A percentile compares a stretch with the other conserved stretches of the same genome.
Evolutionary conservation across 768 basidiomycete species (phyloP).

Genomic region (Russula dissimulans): DNA sequence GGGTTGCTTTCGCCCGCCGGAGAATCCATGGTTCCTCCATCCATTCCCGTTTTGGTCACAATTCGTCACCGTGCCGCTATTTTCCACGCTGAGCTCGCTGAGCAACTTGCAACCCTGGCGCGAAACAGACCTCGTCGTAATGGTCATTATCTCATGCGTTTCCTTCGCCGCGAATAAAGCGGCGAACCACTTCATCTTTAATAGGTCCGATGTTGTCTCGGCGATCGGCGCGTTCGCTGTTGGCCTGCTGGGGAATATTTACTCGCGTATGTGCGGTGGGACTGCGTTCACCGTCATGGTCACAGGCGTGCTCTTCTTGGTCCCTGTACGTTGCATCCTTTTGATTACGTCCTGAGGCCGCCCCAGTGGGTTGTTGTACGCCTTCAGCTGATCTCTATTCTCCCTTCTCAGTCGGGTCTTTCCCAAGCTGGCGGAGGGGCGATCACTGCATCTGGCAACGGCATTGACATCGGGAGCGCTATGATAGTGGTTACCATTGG

Average conservation of each 20-base stretch:
- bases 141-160: slow-evolving; percentile 77
- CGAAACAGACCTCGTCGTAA: slow-evolving; percentile 64
- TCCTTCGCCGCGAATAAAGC: slow-evolving; percentile 73
- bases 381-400: not conserved
- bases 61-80: slow-evolving; percentile 67
- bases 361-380: not conserved
- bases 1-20: slow-evolving; percentile 63
- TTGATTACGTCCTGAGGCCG: not conserved
- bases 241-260: slow-evolving; percentile 68
- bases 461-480: slow-evolving; percentile 76
- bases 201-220: slow-evolving; percentile 75
- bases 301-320: slow-evolving; percentile 77
- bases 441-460: slow-evolving; percentile 69
- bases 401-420: slow-evolving; percentile 54
- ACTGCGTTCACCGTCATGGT: slow-evolving; percentile 91
- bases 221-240: slow-evolving; percentile 81
- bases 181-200: slow-evolving; percentile 79
- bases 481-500: slow-evolving; percentile 90
- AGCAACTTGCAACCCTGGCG: slow-evolving; percentile 70
- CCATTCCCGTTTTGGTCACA: slow-evolving; percentile 73
- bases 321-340: slow-evolving; percentile 49
- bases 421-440: slow-evolving; percentile 66
- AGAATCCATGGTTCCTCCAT: slow-evolving; percentile 70
- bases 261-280: slow-evolving; percentile 73
- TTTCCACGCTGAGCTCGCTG: slow-evolving; percentile 63